Evolutionary conservation across 108 stramenopile genomes (phyloP).

Genomic region (Cyclotella choctawhatcheeana): DNA sequence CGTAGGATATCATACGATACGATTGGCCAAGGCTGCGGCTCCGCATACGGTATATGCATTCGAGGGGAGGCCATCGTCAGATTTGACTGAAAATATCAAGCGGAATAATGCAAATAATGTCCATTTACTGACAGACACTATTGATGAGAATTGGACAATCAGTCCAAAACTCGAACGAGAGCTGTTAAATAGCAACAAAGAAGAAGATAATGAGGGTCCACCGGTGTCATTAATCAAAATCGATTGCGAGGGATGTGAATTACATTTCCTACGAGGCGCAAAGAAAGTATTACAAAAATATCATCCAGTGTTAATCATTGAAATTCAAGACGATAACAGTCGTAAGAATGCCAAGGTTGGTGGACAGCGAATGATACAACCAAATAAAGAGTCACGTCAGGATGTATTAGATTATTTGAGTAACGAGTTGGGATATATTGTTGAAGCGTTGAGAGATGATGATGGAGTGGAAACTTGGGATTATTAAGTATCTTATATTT

Average conservation of each 20-base stretch:
- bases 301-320: conserved; percentile 23
- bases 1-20: conserved; percentile 19
- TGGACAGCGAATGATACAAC: conserved; percentile 17
- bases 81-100: conserved; percentile 8
- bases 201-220: not conserved
- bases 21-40: conserved; percentile 25
- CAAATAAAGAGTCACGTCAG: conserved; percentile 6
- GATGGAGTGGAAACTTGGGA: conserved; percentile 25
- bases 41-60: conserved; percentile 10
- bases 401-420: conserved; percentile 21
- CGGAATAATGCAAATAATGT: conserved; percentile 22
- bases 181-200: conserved; percentile 8
- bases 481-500: conserved; percentile 6
- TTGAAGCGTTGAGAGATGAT: conserved; percentile 28
- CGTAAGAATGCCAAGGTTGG: conserved; percentile 15
- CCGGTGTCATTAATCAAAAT: conserved; percentile 22
- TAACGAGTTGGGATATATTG: conserved; percentile 24
- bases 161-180: conserved; percentile 16
- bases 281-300: conserved; percentile 9
- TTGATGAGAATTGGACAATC: conserved; percentile 24
- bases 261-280: conserved; percentile 15
- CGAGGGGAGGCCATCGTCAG: conserved; percentile 3
- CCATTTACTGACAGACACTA: conserved; percentile 1
- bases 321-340: conserved; percentile 22
- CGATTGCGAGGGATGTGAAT: conserved; percentile 26